Conservation (phyloP, 2,329 filamentous ascomycete genomes). For the Aspergillus nomiae region DNA sequence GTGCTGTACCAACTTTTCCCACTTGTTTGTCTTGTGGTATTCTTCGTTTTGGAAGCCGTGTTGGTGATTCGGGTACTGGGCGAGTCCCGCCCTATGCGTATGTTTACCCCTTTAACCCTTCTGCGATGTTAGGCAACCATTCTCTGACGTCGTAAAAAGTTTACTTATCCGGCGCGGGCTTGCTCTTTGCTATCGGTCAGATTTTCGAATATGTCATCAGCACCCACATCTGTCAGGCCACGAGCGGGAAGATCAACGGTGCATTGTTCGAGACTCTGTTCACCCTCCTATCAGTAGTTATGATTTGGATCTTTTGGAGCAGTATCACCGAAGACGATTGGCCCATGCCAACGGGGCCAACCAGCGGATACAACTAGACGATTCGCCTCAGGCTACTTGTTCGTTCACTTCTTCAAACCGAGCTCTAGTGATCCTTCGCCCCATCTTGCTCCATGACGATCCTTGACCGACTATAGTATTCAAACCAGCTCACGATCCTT, state of each 20-base stretch:
- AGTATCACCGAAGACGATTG: conserved; percentile 99
- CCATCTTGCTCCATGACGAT: not conserved
- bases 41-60: conserved; percentile 79
- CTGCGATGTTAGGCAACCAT: not conserved
- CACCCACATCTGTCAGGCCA: conserved; percentile 83
- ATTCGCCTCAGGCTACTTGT: not conserved
- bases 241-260: conserved; percentile 84
- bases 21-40: conserved; percentile 83
- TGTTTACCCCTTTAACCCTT: conserved; percentile 30
- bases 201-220: conserved; percentile 96
- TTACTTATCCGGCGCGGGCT: conserved; percentile 71
- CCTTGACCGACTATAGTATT: not conserved
- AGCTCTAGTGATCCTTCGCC: not conserved
- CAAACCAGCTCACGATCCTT: conserved; percentile 12
- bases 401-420: not conserved
- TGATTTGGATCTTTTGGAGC: conserved; percentile 95
- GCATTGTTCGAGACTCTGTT: conserved; percentile 92
- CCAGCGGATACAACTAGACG: conserved; percentile 32
- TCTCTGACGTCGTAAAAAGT: conserved; percentile 48
- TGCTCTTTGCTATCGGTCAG: conserved; percentile 89
- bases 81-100: conserved; percentile 85
- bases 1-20: conserved; percentile 90
- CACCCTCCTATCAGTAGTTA: conserved; percentile 78
- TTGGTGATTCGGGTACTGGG: conserved; percentile 85
- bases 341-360: conserved; percentile 59